Conservation (phyloP, 1,284 basidiomycete genomes). For the Anthracocystis setariae region DNA sequence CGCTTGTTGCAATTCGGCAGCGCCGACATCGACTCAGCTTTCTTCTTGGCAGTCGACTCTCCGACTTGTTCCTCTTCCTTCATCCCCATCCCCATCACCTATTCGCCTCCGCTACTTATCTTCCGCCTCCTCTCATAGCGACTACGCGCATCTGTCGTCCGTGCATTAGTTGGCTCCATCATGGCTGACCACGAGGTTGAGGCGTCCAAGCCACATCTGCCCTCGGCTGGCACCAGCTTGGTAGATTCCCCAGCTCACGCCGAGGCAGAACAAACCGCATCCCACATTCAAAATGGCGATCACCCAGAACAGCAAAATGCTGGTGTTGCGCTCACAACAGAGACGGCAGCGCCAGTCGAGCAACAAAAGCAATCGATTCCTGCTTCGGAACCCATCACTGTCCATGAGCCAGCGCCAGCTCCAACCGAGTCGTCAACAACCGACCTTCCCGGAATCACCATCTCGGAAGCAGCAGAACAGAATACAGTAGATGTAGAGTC, state of each 20-base stretch:
- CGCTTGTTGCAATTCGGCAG: background rate
- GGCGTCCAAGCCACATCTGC: conserved; percentile 38
- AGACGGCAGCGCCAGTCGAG: background rate
- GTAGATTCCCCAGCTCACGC: conserved; percentile 15
- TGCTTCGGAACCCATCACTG: conserved; percentile 18
- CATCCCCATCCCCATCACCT: background rate
- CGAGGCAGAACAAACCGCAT: background rate
- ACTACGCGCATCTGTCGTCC: no score
- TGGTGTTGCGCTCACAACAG: background rate
- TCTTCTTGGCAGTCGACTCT: background rate
- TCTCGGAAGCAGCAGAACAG: conserved; percentile 17
- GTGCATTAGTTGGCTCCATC: conserved; percentile 4
- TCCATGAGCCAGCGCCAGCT: conserved; percentile 6
- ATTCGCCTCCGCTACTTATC: background rate
- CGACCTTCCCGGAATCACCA: conserved; percentile 18
- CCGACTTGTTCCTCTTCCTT: background rate
- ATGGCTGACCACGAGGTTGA: conserved; percentile 33
- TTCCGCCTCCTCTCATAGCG: background rate
- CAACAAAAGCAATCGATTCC: conserved; percentile 9
- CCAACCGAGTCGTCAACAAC: background rate
- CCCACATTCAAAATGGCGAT: background rate
- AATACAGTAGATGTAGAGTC: background rate
- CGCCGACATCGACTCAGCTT: background rate
- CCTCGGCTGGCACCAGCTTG: conserved; percentile 39
- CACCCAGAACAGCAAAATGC: background rate